These are phyloP conservation scores for Zygoascus meyerae DNA, from an alignment of 1,139 yeast genomes.

Conservation along the genomic window DNA sequence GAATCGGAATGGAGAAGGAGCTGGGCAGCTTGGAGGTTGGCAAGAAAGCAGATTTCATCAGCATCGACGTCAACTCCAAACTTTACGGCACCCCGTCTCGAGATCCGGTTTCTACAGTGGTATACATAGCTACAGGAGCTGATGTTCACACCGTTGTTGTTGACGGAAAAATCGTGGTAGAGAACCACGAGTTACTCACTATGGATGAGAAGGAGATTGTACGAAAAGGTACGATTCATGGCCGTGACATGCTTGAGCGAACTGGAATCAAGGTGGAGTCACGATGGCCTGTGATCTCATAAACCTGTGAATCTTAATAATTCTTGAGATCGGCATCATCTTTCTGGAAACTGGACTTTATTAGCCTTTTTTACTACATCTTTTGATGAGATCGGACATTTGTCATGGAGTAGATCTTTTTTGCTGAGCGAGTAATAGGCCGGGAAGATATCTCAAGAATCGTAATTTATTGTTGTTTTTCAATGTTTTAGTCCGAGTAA, in stretches of 20 bases:
- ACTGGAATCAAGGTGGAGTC: slow-evolving; percentile 7
- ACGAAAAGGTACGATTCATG: slow-evolving; percentile 21
- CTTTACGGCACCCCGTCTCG: slow-evolving; percentile 11
- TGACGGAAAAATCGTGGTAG: slow-evolving; percentile 11
- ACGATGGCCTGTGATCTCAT: slow-evolving; percentile 6
- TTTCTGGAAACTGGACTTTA: not conserved
- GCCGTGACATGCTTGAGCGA: slow-evolving; percentile 17
- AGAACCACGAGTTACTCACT: slow-evolving; percentile 16
- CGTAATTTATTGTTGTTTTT: not conserved
- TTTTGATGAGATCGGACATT: not conserved
- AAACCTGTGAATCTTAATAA: not conserved
- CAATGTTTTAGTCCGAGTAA: not conserved
- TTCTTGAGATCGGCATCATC: no score
- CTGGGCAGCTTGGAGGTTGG: slow-evolving; percentile 13
- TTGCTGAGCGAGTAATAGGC: not conserved
- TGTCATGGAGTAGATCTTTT: slow-evolving; percentile 2
- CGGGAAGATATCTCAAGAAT: no score
- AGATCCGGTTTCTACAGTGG: slow-evolving; percentile 12
- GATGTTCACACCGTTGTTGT: slow-evolving; percentile 12
- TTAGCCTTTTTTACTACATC: slow-evolving; percentile 5
- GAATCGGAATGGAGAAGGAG: slow-evolving; percentile 12
- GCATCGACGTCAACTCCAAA: slow-evolving; percentile 15
- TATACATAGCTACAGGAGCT: slow-evolving; percentile 14
- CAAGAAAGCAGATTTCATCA: slow-evolving; percentile 14
- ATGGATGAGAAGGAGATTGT: slow-evolving; percentile 25